A percentile compares a stretch with the other conserved stretches of the same genome.
phyloP scores from a whole-genome alignment of 306 rosid species.

The Psophocarpus tetragonolobus region DNA sequence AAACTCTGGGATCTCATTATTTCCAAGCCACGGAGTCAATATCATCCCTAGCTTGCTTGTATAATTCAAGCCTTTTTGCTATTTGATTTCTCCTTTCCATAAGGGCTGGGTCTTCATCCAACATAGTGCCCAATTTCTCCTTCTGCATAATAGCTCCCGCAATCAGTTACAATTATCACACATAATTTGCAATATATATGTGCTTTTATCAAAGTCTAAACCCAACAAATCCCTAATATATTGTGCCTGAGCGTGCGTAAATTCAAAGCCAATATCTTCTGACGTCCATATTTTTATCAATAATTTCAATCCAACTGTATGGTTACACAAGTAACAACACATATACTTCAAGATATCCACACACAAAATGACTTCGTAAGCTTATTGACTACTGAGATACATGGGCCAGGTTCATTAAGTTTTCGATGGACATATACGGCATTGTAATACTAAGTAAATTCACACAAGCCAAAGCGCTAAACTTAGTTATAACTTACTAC shows the following conservation, averaged over 20 bases:
- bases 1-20: constrained; percentile 40
- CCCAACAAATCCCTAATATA: not conserved
- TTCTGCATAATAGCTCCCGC: constrained; percentile 60
- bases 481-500: not conserved
- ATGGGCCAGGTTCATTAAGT: not conserved
- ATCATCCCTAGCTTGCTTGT: constrained; percentile 97
- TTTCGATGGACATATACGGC: constrained; percentile 12
- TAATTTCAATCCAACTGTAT: not conserved
- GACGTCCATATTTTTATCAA: not conserved
- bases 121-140: constrained; percentile 83
- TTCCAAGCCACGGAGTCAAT: constrained; percentile 96
- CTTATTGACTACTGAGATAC: not conserved
- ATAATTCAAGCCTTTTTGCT: constrained; percentile 89
- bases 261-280: not conserved
- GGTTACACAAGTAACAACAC: not conserved
- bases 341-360: not conserved
- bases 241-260: not conserved
- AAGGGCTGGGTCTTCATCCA: constrained; percentile 94
- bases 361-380: not conserved
- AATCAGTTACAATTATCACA: not conserved
- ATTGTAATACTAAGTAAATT: constrained; percentile 17
- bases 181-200: not conserved
- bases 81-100: constrained; percentile 80
- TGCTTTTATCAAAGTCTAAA: constrained; percentile 4
- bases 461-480: not conserved